A percentile compares a stretch with the other conserved stretches of the same genome.
Evolutionary conservation across 2,329 filamentous ascomycete species (phyloP).

Genomic region (Penicillium rolfsii): DNA sequence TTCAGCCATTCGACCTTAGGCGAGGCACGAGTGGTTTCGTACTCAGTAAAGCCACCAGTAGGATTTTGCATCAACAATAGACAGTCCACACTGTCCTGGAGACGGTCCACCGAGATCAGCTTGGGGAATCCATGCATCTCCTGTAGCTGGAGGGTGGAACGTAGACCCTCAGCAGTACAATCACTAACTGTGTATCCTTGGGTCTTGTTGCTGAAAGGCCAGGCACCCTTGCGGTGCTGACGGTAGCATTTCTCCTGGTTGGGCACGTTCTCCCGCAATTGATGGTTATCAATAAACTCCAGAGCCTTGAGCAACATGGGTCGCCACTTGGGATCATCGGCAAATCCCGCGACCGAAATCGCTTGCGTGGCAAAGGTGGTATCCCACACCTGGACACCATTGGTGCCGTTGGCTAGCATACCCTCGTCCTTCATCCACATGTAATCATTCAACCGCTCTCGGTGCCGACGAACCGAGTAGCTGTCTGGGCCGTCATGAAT

Average conservation of each 20-base stretch:
- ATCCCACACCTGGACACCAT: slow-evolving; percentile 98
- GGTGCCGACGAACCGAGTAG: slow-evolving; percentile 71
- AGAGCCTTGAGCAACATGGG: slow-evolving; percentile 83
- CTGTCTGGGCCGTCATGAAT: slow-evolving; percentile 79
- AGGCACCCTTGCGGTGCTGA: slow-evolving; percentile 87
- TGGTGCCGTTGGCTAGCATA: slow-evolving; percentile 93
- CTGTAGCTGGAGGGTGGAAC: slow-evolving; percentile 83
- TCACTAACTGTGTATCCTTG: slow-evolving; percentile 97
- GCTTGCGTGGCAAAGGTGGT: slow-evolving; percentile 88
- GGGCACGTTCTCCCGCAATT: slow-evolving; percentile 80
- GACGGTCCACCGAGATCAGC: slow-evolving; percentile 73
- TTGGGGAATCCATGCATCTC: slow-evolving; percentile 73
- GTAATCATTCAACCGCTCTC: slow-evolving; percentile 81
- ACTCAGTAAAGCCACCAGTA: slow-evolving; percentile 84
- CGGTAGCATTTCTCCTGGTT: slow-evolving; percentile 83
- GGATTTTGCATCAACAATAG: slow-evolving; percentile 88
- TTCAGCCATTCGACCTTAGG: slow-evolving; percentile 83
- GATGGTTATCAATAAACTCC: slow-evolving; percentile 84
- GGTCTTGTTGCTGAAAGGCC: slow-evolving; percentile 90
- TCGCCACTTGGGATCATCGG: slow-evolving; percentile 74
- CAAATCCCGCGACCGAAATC: slow-evolving; percentile 75
- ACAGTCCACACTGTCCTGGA: slow-evolving; percentile 88
- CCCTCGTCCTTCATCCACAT: slow-evolving; percentile 92
- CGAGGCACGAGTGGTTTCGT: slow-evolving; percentile 80
- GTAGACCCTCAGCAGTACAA: slow-evolving; percentile 88